Conservation (phyloP, 352 stramenopile species). For the Phytopythium delawarense region DNA sequence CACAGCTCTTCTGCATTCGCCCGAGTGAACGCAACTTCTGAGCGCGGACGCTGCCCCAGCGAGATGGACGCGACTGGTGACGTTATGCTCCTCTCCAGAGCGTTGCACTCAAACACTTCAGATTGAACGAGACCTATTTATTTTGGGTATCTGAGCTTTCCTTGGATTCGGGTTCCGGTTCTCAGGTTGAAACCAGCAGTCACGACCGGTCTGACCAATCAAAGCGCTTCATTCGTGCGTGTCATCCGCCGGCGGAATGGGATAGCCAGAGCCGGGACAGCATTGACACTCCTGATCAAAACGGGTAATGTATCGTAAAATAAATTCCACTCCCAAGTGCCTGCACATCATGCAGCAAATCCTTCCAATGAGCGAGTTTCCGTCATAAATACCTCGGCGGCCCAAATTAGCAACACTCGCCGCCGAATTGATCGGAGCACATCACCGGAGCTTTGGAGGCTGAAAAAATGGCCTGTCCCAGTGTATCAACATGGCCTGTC, state of each 20-base stretch:
- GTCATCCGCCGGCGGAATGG: constrained; percentile 4
- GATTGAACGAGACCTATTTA: neutral
- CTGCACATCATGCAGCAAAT: no score
- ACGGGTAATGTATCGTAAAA: neutral
- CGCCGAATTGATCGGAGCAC: neutral
- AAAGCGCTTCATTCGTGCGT: neutral
- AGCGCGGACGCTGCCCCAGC: neutral
- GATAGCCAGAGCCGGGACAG: neutral
- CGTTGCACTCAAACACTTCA: neutral
- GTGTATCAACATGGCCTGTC: neutral
- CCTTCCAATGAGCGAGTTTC: no score
- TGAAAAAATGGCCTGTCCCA: constrained; percentile 1
- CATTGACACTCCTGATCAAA: neutral
- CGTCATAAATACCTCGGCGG: neutral
- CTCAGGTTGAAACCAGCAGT: neutral
- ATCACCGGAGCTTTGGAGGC: neutral
- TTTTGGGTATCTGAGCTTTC: neutral
- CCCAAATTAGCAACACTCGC: neutral
- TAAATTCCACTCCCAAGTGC: neutral
- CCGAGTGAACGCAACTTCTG: neutral
- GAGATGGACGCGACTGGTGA: no score
- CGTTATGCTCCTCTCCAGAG: neutral
- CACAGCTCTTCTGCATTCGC: neutral
- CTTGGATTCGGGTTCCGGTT: neutral
- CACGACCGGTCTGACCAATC: neutral